A percentile compares a stretch with the other conserved stretches of the same genome.
These are phyloP conservation scores for Panicum virgatum DNA, from an alignment of 202 grass and related monocot species.

Conservation along the genomic window DNA sequence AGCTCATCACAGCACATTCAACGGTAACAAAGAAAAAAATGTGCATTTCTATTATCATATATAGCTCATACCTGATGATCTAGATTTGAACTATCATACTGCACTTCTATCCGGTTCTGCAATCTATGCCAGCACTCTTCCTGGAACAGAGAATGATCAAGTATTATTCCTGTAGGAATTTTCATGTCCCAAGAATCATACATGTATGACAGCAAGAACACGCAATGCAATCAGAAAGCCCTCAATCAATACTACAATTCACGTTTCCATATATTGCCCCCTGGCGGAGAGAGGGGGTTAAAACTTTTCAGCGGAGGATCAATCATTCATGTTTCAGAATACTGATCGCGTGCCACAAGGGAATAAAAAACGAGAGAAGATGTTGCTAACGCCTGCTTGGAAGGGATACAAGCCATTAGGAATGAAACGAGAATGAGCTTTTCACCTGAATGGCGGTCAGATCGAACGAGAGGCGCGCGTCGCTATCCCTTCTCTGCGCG, in stretches of 20 bases:
- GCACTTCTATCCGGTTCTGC: conserved; percentile 82
- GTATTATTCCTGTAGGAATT: neutral
- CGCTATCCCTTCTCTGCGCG: conserved; percentile 80
- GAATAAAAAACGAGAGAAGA: neutral
- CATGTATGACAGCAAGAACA: neutral
- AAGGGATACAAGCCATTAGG: neutral
- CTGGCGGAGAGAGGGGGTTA: no score
- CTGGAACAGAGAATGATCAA: conserved; percentile 35
- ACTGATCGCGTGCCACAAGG: neutral
- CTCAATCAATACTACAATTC: neutral
- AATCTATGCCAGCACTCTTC: conserved; percentile 83
- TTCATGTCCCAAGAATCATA: neutral
- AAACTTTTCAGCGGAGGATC: neutral
- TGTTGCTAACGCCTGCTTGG: neutral
- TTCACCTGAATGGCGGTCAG: conserved; percentile 66
- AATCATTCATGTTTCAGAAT: conserved; percentile 20
- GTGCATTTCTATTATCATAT: neutral
- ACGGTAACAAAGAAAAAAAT: conserved; percentile 4
- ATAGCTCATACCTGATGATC: conserved; percentile 71
- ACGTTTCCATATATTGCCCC: neutral
- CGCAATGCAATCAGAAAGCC: neutral
- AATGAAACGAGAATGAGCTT: neutral
- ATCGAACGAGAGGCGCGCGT: conserved; percentile 82
- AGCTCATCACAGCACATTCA: neutral
- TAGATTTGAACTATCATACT: conserved; percentile 72